Conservation (phyloP, 108 stramenopile species). For the Mediolabrus comicus region DNA sequence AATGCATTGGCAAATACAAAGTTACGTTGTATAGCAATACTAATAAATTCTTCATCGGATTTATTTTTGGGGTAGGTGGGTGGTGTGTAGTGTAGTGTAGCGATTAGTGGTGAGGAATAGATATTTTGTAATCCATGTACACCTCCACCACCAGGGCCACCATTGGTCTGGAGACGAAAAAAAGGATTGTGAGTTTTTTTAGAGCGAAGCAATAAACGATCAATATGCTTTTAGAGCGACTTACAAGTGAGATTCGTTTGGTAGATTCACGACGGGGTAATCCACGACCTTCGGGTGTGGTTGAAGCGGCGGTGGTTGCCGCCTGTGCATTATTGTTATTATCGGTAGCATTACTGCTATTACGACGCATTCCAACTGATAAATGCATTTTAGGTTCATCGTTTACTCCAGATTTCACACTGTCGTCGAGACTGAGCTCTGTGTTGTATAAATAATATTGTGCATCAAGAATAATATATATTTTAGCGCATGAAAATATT, state of each 20-base stretch:
- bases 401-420: too few species aligned
- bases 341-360: too few species aligned
- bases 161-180: too few species aligned
- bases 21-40: constrained; percentile 28
- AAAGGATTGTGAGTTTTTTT: too few species aligned
- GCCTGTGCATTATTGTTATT: too few species aligned
- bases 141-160: too few species aligned
- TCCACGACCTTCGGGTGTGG: not conserved
- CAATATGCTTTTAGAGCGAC: not conserved
- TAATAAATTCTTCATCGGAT: constrained; percentile 34
- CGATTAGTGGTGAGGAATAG: constrained; percentile 15
- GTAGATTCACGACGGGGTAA: not conserved
- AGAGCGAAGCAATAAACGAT: too few species aligned
- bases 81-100: constrained; percentile 12
- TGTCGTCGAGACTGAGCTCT: not conserved
- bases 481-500: too few species aligned
- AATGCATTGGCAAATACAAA: constrained; percentile 54
- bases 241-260: not conserved
- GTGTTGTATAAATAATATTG: too few species aligned
- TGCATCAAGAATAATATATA: too few species aligned
- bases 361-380: not conserved
- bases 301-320: not conserved
- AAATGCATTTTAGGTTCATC: not conserved
- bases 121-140: constrained; percentile 38
- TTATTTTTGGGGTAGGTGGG: constrained; percentile 26